Evolutionary conservation across 768 basidiomycete species (phyloP).

Genomic region (Suillus cothurnatus): DNA sequence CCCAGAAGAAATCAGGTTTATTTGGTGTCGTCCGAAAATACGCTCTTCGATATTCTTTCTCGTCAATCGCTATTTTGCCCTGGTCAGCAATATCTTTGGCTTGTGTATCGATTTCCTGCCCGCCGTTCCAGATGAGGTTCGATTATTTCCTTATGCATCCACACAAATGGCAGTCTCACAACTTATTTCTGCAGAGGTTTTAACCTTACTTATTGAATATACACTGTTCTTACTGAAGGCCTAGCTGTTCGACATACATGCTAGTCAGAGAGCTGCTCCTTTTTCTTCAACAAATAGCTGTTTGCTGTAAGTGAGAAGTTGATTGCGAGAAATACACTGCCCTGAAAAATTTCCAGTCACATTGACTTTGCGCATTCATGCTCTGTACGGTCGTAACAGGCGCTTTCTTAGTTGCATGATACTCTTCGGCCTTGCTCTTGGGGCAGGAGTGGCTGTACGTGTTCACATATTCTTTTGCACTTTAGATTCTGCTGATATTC

Average conservation of each 20-base stretch:
- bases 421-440: conserved; percentile 33
- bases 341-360: conserved; percentile 32
- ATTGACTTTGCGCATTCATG: conserved; percentile 50
- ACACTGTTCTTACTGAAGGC: neutral
- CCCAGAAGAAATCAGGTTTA: conserved; percentile 39
- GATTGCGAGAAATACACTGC: neutral
- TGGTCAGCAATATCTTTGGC: conserved; percentile 41
- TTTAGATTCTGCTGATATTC: neutral
- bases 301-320: conserved; percentile 41
- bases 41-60: conserved; percentile 47
- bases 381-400: conserved; percentile 46
- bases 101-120: conserved; percentile 30
- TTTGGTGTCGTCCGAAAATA: conserved; percentile 47
- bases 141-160: neutral
- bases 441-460: conserved; percentile 40
- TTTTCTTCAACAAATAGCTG: conserved; percentile 46
- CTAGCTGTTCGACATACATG: conserved; percentile 43
- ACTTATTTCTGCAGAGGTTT: conserved; percentile 12
- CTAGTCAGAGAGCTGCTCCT: conserved; percentile 44
- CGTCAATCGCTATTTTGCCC: conserved; percentile 50
- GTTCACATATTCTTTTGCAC: neutral
- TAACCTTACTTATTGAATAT: neutral
- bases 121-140: neutral
- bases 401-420: conserved; percentile 41
- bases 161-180: neutral